Conservation (phyloP, 2,329 filamentous ascomycete genomes). For the Dothistroma pini region DNA sequence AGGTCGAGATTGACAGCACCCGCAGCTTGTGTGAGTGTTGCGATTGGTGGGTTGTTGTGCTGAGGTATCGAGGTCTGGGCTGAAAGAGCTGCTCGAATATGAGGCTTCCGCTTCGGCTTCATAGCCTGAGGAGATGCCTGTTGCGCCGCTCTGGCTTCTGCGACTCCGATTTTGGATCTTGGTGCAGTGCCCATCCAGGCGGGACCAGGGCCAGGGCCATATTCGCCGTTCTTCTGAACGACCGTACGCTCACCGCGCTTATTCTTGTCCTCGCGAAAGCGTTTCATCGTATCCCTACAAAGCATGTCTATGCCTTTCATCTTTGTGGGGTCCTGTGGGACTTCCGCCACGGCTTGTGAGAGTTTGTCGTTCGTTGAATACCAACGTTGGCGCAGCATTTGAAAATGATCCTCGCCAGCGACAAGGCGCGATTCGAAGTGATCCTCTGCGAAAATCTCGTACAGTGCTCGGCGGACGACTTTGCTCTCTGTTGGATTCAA, state of each 20-base stretch:
- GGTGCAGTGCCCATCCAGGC: constrained; percentile 27
- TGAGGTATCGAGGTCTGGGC: constrained; percentile 3
- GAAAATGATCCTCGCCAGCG: constrained; percentile 68
- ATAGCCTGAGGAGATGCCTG: background rate
- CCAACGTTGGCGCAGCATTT: constrained; percentile 66
- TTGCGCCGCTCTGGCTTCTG: constrained; percentile 11
- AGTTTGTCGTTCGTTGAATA: constrained; percentile 36
- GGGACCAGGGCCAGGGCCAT: constrained; percentile 43
- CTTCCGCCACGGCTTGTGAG: constrained; percentile 20
- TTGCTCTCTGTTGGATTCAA: constrained; percentile 67
- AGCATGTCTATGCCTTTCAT: constrained; percentile 66
- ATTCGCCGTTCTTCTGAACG: constrained; percentile 24
- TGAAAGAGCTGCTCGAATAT: constrained; percentile 5
- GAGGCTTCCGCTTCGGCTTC: constrained; percentile 9
- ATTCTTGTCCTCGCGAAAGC: constrained; percentile 64
- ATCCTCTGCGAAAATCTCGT: constrained; percentile 60
- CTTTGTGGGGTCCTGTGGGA: constrained; percentile 42
- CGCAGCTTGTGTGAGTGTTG: constrained; percentile 17
- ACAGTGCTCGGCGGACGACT: constrained; percentile 62
- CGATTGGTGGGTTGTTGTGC: constrained; percentile 1
- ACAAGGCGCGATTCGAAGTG: constrained; percentile 71
- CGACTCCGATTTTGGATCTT: constrained; percentile 11
- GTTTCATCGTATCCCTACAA: constrained; percentile 73
- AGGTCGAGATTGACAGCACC: constrained; percentile 19
- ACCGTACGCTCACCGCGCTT: constrained; percentile 35